A percentile compares a stretch with the other conserved stretches of the same genome.
Evolutionary conservation across 2,329 filamentous ascomycete genomes (phyloP).

Genomic region (Metarhizium anisopliae): DNA sequence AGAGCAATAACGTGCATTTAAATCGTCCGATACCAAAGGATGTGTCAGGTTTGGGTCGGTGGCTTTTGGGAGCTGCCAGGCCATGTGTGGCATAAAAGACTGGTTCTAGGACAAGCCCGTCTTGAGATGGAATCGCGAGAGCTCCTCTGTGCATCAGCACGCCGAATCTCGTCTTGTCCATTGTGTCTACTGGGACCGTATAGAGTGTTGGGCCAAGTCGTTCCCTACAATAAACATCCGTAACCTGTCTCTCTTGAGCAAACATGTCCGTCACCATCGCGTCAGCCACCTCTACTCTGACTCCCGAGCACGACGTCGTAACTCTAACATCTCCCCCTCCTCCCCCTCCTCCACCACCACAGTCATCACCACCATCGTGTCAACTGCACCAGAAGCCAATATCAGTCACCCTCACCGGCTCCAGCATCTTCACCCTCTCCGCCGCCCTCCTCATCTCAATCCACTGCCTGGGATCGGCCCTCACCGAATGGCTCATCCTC

Average conservation of each 20-base stretch:
- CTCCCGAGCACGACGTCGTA: not conserved
- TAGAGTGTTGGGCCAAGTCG: not conserved
- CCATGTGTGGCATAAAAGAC: not conserved
- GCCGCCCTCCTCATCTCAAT: constrained; percentile 40
- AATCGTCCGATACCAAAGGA: not conserved
- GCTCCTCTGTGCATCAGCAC: not conserved
- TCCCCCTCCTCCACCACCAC: not conserved
- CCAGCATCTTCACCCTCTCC: constrained; percentile 35
- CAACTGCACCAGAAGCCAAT: constrained; percentile 39
- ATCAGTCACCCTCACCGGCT: constrained; percentile 43
- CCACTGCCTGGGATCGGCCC: constrained; percentile 38
- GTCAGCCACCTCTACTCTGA: not conserved
- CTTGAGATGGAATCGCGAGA: not conserved
- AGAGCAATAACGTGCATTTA: not conserved
- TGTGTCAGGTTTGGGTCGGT: not conserved
- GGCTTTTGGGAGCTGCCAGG: not conserved
- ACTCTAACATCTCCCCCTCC: not conserved
- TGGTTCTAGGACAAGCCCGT: not conserved
- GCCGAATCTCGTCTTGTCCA: not conserved
- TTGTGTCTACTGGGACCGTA: not conserved
- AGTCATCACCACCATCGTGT: not conserved
- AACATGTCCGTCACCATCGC: constrained; percentile 4
- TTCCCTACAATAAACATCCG: not conserved
- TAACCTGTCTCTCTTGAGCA: not conserved
- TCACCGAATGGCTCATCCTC: constrained; percentile 40